A percentile compares a stretch with the other conserved stretches of the same genome.
Conservation (phyloP, 371 early-diverging fungal genomes). For the Mucor ambiguus region DNA sequence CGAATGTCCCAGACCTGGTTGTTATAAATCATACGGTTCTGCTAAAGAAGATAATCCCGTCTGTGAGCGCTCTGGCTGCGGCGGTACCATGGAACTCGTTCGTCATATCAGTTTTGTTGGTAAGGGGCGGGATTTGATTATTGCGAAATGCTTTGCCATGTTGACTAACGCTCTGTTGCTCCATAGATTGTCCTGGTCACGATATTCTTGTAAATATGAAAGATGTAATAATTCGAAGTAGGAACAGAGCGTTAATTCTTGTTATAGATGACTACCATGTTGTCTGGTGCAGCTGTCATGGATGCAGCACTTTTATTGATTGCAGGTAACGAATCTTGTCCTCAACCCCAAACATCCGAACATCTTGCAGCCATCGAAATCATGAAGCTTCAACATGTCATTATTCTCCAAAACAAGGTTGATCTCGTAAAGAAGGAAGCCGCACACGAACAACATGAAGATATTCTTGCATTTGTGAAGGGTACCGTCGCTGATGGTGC, state of each 20-base stretch:
- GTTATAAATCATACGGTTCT: conserved; percentile 90
- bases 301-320: conserved; percentile 99
- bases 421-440: conserved; percentile 98
- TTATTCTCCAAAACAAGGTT: conserved; percentile 99
- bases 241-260: not conserved
- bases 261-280: conserved; percentile 98
- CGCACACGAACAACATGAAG: conserved; percentile 94
- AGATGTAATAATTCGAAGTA: not conserved
- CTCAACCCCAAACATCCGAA: conserved; percentile 99
- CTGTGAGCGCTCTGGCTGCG: conserved; percentile 93
- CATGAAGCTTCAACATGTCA: conserved; percentile 98
- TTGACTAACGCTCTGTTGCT: not conserved
- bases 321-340: conserved; percentile 99
- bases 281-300: conserved; percentile 99
- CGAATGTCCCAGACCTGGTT: conserved; percentile 95
- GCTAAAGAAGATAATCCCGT: conserved; percentile 87
- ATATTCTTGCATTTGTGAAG: conserved; percentile 95
- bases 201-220: conserved; percentile 84
- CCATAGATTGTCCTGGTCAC: conserved; percentile 99
- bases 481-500: conserved; percentile 96
- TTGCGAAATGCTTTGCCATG: not conserved
- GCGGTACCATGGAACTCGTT: conserved; percentile 85
- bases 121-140: conserved; percentile 13
- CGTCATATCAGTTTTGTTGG: conserved; percentile 99
- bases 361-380: conserved; percentile 99